These are phyloP conservation scores for Prunus padus DNA, from an alignment of 306 rosid species.

Conservation along the genomic window DNA sequence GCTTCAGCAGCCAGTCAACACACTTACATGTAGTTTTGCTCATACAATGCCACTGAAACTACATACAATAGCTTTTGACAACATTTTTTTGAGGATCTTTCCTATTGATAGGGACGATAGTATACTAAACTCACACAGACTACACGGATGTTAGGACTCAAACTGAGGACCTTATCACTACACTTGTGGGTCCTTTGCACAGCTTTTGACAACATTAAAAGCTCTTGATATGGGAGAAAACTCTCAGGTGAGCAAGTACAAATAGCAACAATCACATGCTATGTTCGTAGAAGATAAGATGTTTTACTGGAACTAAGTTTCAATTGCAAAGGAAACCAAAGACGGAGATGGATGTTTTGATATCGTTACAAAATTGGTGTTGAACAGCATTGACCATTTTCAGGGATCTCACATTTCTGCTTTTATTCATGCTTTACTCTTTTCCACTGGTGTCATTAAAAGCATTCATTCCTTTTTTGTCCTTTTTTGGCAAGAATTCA, in stretches of 20 bases:
- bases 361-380: background rate
- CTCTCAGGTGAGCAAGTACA: background rate
- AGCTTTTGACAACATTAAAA: background rate
- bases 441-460: background rate
- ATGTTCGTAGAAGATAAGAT: background rate
- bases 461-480: background rate
- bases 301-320: background rate
- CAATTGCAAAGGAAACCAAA: background rate
- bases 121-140: no score
- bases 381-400: background rate
- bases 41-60: background rate
- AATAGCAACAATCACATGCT: background rate
- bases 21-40: background rate
- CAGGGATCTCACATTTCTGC: no score
- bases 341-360: background rate
- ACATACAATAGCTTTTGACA: background rate
- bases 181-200: no score
- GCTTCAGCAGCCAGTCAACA: background rate
- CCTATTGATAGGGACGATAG: no score
- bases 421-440: background rate
- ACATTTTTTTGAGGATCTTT: no score
- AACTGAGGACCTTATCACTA: no score
- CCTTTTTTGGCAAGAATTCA: background rate
- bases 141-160: no score
- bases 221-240: background rate